phyloP scores from a whole-genome alignment of 2,329 filamentous ascomycete genomes.

The Hypoxylon sp. region DNA sequence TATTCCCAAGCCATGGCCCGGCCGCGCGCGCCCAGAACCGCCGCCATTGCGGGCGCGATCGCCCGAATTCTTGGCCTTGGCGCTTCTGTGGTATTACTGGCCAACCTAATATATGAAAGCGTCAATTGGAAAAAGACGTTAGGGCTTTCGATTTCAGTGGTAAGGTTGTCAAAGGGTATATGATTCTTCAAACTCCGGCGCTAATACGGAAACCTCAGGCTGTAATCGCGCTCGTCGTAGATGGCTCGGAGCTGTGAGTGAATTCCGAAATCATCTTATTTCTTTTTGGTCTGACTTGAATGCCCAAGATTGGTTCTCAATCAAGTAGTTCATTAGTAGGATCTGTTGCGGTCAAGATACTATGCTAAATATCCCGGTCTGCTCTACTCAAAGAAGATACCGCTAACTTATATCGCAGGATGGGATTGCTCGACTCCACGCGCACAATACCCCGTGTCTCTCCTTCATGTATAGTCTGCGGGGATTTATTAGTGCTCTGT shows the following conservation, averaged over 20 bases:
- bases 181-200: constrained; percentile 5
- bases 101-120: constrained; percentile 45
- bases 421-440: constrained; percentile 42
- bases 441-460: constrained; percentile 43
- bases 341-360: background rate
- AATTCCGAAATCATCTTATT: background rate
- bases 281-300: background rate
- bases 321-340: background rate
- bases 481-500: constrained; percentile 40
- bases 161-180: constrained; percentile 29
- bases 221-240: constrained; percentile 39
- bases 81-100: constrained; percentile 43
- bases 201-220: constrained; percentile 32
- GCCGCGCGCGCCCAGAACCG: constrained; percentile 36
- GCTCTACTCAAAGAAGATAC: background rate
- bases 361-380: background rate
- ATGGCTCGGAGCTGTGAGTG: constrained; percentile 42
- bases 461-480: constrained; percentile 31
- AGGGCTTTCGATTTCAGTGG: constrained; percentile 38
- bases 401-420: constrained; percentile 18
- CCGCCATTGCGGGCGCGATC: constrained; percentile 36
- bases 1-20: constrained; percentile 34
- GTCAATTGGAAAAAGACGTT: constrained; percentile 46
- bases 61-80: constrained; percentile 44
- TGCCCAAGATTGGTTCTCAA: background rate